Base-by-base conservation (phyloP, 345 rosid genomes). In the Pugionium cornutum region DNA sequence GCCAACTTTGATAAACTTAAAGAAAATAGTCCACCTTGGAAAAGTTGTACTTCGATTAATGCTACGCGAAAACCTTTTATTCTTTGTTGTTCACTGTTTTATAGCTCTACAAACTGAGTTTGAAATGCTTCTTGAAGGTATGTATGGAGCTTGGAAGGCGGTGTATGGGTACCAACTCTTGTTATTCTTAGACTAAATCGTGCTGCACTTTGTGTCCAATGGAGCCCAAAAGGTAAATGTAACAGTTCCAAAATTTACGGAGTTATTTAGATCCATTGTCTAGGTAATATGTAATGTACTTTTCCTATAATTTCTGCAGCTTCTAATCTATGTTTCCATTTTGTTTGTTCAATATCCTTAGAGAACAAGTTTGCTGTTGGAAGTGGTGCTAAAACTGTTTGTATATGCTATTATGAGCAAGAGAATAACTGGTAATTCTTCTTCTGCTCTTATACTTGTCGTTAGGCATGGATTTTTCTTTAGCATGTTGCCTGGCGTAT, bases 281-380 rank as follows among this genome's bases (percentile, higher is more conserved):
- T 52, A 30, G 10, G 49, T 67, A 46, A 8, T 27, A 34, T 35
- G 48, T 18, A 27, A 26, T 44, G 48, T 59, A 44, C 6, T 11
- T 67, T 39, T 31, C 41, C 5, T 39, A 37, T 28, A 18, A 8
- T 42, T 25, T 60, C n/a, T 48, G 25, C 47, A 34, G 10, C 43
- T 63, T 62, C 73, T 68, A 34, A 69, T 62, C 18, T 41, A 1
- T 6, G 25, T 28, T 46, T 3, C 18, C 53, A 53, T 45, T 2
- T 59, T 59, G 62, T 74, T 65, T 58, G 44, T 54, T 46, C 35
- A 49, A 67, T 64, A n/a, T 45, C 65, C 7, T 42, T 81, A 94
- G 99, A 85, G 74, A 94, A 94, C 85, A 88, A 94, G 76, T 90
- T 94, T 78, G 97, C 99, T 70, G 97, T 94, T 68, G 99, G 99